These are phyloP conservation scores for Fusarium cicatricum DNA, from an alignment of 2,329 filamentous ascomycete species.

Conservation along the genomic window DNA sequence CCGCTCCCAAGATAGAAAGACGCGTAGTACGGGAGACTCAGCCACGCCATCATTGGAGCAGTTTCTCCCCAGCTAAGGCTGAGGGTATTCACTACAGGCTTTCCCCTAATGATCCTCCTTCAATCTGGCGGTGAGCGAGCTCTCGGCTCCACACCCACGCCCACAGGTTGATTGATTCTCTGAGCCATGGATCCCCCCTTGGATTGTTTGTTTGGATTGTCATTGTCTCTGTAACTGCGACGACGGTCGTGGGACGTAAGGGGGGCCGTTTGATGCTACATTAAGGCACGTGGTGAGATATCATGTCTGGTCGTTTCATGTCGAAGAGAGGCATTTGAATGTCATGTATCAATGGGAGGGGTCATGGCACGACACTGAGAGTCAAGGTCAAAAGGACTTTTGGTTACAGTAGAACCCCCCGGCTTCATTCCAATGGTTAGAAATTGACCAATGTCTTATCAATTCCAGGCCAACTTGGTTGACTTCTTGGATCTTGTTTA, in stretches of 20 bases:
- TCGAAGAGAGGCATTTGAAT: constrained; percentile 15
- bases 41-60: constrained; percentile 23
- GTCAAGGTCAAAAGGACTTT: background rate
- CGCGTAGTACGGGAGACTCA: constrained; percentile 15
- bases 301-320: constrained; percentile 27
- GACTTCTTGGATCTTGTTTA: background rate
- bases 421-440: background rate
- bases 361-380: background rate
- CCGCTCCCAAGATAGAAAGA: constrained; percentile 35
- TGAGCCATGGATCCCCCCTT: background rate
- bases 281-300: constrained; percentile 15
- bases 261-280: constrained; percentile 6
- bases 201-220: constrained; percentile 31
- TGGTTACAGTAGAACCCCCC: background rate
- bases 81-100: constrained; percentile 33
- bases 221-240: constrained; percentile 31
- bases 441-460: background rate
- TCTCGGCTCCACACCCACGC: constrained; percentile 4
- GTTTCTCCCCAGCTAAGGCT: constrained; percentile 24
- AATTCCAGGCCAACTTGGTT: background rate
- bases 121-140: constrained; percentile 29
- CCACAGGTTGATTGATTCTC: constrained; percentile 26
- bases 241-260: constrained; percentile 18
- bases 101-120: constrained; percentile 4
- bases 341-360: constrained; percentile 29